Evolutionary conservation across 495 filamentous ascomycete species (phyloP).

Genomic region (Trypethelium eluteriae): DNA sequence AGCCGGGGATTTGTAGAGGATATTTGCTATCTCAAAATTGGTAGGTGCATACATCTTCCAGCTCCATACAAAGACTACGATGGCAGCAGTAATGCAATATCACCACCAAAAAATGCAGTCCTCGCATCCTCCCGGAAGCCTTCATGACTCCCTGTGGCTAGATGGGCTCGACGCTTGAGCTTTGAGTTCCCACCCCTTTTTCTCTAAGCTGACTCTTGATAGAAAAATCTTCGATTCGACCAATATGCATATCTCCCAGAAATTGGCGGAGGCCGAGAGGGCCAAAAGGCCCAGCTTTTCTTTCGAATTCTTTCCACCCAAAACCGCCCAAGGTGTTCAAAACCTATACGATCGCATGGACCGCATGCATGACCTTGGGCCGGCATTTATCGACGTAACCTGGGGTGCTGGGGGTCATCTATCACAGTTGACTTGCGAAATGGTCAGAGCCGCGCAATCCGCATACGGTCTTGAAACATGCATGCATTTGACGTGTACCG

Average conservation of each 20-base stretch:
- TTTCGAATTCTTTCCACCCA: slow-evolving; percentile 99
- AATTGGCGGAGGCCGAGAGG: slow-evolving; percentile 73
- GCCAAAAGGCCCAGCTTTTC: slow-evolving; percentile 80
- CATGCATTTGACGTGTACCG: slow-evolving; percentile 98
- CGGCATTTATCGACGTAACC: slow-evolving; percentile 94
- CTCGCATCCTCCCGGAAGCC: no score
- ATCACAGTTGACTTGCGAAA: slow-evolving; percentile 89
- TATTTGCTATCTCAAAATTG: not conserved
- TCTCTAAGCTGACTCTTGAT: not conserved
- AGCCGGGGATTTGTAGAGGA: not conserved
- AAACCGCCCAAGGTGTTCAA: slow-evolving; percentile 96
- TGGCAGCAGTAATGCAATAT: no score
- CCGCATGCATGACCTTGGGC: slow-evolving; percentile 90
- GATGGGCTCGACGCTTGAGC: no score
- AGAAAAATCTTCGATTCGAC: not conserved
- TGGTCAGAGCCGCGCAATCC: slow-evolving; percentile 96
- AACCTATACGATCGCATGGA: slow-evolving; percentile 99
- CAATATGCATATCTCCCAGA: slow-evolving; percentile 82
- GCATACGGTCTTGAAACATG: slow-evolving; percentile 95
- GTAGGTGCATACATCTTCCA: not conserved
- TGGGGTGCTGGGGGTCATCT: slow-evolving; percentile 94
- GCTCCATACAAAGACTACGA: no score
- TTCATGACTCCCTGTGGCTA: no score
- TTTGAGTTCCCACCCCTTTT: not conserved
- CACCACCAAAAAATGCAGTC: no score